Evolutionary conservation across 2,329 filamentous ascomycete genomes (phyloP), one percentile per base, ranked within the genome.

Genomic region (Pyrenophora graminea): DNA sequence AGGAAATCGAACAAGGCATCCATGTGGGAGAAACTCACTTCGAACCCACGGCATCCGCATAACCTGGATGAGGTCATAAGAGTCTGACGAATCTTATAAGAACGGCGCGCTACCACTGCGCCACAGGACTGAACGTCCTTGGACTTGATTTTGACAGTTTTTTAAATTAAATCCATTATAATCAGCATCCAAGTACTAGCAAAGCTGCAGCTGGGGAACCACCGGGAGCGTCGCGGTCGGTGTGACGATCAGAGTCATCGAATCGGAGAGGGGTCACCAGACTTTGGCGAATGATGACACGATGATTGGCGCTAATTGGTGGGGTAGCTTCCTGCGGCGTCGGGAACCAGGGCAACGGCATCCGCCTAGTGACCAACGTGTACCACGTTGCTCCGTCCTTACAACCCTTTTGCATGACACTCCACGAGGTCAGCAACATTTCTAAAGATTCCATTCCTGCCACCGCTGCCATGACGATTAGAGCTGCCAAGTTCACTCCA

Each of bases 401-500:
- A 25, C 19, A 25, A 7, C 6, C 27, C 18, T 19, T 18, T 42
- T 34, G 30, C 48, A 42, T 30, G 25, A 23, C 43, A 6, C 13
- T 45, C 34, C 18, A 17, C 18, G 39, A 40, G 21, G 15, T 42
- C 17, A 25, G 37, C 25, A 21, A 15, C 21, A 30, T 38, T n/a
- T 5, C 2, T 6, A 13, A 31, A 8, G 12, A n/a, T 15, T 13
- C 3, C 10, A 1, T 13, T 12, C 10, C 13, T 43, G 37, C n/a
- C 30, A 23, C 19, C 6, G 25, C 34, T n/a, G 59, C 44, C 18
- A 91, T 91, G 89, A 90, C 87, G 6, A 81, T 89, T 68, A 80
- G 81, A 59, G 86, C 86, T 8, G 79, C 80, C 61, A 87, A 86
- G 61, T 89, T 92, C 75, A 91, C 87, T 8, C 88, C 89, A 4